Evolutionary conservation across 768 basidiomycete genomes (phyloP), one percentile per base, ranked within the genome.

Genomic region (Lactarius psammicola): DNA sequence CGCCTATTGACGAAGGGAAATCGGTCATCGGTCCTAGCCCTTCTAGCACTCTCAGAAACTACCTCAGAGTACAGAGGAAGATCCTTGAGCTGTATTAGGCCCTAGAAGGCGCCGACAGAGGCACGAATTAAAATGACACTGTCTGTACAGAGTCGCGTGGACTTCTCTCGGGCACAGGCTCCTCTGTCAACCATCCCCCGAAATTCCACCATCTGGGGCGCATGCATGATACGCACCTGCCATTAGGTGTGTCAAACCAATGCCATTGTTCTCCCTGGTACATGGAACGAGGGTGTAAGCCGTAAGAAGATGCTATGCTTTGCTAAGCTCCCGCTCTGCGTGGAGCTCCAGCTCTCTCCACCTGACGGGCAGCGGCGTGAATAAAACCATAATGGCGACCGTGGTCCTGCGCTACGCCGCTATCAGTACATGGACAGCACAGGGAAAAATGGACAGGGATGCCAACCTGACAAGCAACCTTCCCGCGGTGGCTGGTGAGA

Each of bases 281-380:
- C 91, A 92, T 0, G 92, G 93, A 0, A 92, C 87, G 4, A 98
- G 79, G 0, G 95, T 95, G 76, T 98, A 98, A 0, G 91, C 93
- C 55, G 88, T 86, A 46, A 98, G 76, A n/a, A n/a, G 78, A 8
- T 83, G 78, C n/a, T 98, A 74, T 1, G 91, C 90, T 72, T 97
- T 97, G 6, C 79, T 85, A 72, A 90, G 95, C 71, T 98, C 96
- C 46, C 94, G 85, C 74, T 96, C 97, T 1, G 82, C 80, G 70
- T 96, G 95, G 61, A 92, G 80, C 72, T 94, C 88, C 34, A 98
- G 83, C 71, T 98, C 96, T 75, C 95, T 95, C 7, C 94, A 81
- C 5, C 96, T 84, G 6, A 99, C 97, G 1, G 97, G 94, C 0
- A 98, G 81, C 0, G 90, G 84, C 7, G 80, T 78, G 76, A 98